Percentiles rank a stretch among this genome's conserved stretches.
Conservation (phyloP, 306 rosid species). For the Arachis hypogaea region DNA sequence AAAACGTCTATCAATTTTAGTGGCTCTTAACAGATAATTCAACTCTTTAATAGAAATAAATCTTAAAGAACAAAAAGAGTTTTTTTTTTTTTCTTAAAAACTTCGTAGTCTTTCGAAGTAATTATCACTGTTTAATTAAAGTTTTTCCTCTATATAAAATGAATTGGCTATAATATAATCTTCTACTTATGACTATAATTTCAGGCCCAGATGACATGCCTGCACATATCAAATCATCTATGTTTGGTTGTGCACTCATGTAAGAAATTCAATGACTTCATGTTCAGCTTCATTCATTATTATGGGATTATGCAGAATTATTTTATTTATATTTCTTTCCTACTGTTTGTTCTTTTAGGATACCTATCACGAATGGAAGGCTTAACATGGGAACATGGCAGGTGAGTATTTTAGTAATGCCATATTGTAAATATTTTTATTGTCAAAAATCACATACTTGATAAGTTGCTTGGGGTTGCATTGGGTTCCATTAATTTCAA, state of each 20-base stretch:
- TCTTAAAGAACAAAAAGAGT: no score
- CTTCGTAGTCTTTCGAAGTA: no score
- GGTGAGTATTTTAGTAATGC: slow-evolving; percentile 43
- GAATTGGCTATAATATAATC: no score
- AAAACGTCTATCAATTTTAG: no score
- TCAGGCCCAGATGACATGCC: slow-evolving; percentile 99
- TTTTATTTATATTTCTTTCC: not conserved
- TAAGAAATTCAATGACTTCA: slow-evolving; percentile 37
- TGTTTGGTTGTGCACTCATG: slow-evolving; percentile 89
- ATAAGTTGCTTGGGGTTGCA: slow-evolving; percentile 1
- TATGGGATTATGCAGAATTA: slow-evolving; percentile 3
- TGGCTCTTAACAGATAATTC: no score
- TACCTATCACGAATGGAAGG: slow-evolving; percentile 90
- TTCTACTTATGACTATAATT: not conserved
- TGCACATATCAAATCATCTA: slow-evolving; percentile 91
- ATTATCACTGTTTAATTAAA: no score
- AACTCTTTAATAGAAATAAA: no score
- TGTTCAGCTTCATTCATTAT: slow-evolving; percentile 27
- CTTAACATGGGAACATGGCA: slow-evolving; percentile 99
- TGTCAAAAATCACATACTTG: no score
- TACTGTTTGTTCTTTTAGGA: slow-evolving; percentile 51
- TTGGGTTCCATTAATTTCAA: not conserved
- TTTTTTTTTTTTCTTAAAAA: no score
- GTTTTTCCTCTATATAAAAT: no score
- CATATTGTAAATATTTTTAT: no score